Conservation (phyloP, 768 basidiomycete genomes). For the Lyophyllum atratum region DNA sequence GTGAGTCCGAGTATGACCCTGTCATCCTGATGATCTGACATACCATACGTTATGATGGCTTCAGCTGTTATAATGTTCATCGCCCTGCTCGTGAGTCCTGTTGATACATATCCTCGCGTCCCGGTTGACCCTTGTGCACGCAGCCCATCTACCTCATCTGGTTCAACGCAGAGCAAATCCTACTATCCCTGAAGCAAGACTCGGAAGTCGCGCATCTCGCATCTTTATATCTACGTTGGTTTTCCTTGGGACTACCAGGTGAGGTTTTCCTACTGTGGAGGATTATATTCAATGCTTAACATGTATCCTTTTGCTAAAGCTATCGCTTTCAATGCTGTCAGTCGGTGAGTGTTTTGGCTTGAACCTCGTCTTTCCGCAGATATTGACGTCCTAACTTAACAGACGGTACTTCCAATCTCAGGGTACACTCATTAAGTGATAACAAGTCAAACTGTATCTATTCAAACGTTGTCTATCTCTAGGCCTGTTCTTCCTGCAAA, state of each 20-base stretch:
- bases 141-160: conserved; percentile 67
- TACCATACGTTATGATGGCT: neutral
- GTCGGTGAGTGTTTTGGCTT: conserved; percentile 28
- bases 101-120: too few relatives aligned
- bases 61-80: conserved; percentile 63
- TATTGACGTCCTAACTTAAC: neutral
- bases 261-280: conserved; percentile 2
- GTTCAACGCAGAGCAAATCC: conserved; percentile 78
- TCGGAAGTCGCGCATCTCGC: conserved; percentile 81
- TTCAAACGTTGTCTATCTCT: neutral
- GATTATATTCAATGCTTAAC: neutral
- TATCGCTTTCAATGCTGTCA: conserved; percentile 51
- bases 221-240: conserved; percentile 70
- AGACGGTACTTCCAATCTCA: conserved; percentile 82
- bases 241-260: conserved; percentile 76
- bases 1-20: too few relatives aligned
- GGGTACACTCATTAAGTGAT: conserved; percentile 37
- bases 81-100: conserved; percentile 51
- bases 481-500: conserved; percentile 15
- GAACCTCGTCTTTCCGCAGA: neutral
- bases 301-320: conserved; percentile 26
- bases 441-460: neutral
- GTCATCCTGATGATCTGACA: too few relatives aligned
- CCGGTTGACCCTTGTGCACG: too few relatives aligned
- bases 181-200: conserved; percentile 76